A percentile compares a stretch with the other conserved stretches of the same genome.
Conservation (phyloP, 345 rosid genomes). For the Ceriops tagal region DNA sequence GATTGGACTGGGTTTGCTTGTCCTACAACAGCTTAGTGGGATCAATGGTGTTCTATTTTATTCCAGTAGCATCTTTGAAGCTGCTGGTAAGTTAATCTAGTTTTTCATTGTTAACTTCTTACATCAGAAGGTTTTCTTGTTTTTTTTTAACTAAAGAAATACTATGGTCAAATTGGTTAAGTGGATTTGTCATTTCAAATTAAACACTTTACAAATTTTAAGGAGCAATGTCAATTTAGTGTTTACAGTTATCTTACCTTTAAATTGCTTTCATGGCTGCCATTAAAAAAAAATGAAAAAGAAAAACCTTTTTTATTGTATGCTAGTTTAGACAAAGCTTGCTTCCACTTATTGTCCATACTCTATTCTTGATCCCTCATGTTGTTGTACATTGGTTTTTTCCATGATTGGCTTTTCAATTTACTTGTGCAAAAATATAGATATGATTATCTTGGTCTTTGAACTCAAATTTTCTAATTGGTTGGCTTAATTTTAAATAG, state of each 20-base stretch:
- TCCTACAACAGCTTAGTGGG: conserved; percentile 87
- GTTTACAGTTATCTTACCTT: background rate
- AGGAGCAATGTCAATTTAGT: background rate
- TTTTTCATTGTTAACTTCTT: conserved; percentile 6
- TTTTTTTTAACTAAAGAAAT: background rate
- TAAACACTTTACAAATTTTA: background rate
- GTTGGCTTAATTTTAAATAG: conserved; percentile 37
- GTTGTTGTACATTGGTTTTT: background rate
- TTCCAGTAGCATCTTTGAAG: conserved; percentile 73
- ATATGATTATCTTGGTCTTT: conserved; percentile 4
- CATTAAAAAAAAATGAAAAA: no score
- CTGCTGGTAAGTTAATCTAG: conserved; percentile 62
- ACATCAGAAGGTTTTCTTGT: background rate
- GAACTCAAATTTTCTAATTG: conserved; percentile 8
- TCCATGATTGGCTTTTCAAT: background rate
- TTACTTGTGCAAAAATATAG: background rate
- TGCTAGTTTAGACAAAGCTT: background rate
- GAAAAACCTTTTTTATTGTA: background rate
- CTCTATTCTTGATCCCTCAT: background rate
- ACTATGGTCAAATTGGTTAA: background rate
- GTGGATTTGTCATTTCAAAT: background rate
- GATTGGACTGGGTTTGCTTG: conserved; percentile 91
- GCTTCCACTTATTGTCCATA: background rate
- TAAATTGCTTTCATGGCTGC: conserved; percentile 3
- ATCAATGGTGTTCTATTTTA: conserved; percentile 85